Evolutionary conservation across 169 alveolate genomes (phyloP).

Genomic region (Plasmodium reichenowi): DNA sequence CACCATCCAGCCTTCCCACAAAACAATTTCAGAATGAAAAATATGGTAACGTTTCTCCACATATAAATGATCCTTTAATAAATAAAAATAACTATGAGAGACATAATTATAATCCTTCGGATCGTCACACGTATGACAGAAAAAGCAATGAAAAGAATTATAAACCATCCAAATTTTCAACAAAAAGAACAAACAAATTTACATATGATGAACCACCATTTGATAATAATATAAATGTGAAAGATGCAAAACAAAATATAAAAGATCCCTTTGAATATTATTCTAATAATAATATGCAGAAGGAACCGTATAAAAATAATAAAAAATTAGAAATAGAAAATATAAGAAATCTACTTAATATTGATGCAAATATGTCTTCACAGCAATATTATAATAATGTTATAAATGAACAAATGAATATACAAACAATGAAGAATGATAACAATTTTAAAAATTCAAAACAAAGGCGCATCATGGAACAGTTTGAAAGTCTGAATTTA

Average conservation of each 20-base stretch:
- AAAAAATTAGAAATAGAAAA: conserved; percentile 2
- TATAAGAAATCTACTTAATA: background rate
- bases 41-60: conserved; percentile 7
- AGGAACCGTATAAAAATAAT: background rate
- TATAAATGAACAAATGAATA: no score
- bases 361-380: no score
- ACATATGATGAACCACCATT: background rate
- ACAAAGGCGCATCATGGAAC: no score
- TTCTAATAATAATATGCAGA: background rate
- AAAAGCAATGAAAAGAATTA: background rate
- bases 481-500: no score
- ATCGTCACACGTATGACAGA: background rate
- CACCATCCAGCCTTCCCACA: background rate
- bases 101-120: background rate
- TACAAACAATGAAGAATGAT: no score
- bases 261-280: conserved; percentile 59
- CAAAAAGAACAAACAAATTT: background rate
- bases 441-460: no score
- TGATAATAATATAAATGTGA: background rate
- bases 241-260: conserved; percentile 1
- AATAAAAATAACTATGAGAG: conserved; percentile 10
- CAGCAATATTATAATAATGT: no score
- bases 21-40: conserved; percentile 6
- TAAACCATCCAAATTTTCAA: background rate
- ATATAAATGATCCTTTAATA: conserved; percentile 14